These are phyloP conservation scores for Rugonectria rugulosa DNA, from an alignment of 2,329 filamentous ascomycete species.

Conservation along the genomic window DNA sequence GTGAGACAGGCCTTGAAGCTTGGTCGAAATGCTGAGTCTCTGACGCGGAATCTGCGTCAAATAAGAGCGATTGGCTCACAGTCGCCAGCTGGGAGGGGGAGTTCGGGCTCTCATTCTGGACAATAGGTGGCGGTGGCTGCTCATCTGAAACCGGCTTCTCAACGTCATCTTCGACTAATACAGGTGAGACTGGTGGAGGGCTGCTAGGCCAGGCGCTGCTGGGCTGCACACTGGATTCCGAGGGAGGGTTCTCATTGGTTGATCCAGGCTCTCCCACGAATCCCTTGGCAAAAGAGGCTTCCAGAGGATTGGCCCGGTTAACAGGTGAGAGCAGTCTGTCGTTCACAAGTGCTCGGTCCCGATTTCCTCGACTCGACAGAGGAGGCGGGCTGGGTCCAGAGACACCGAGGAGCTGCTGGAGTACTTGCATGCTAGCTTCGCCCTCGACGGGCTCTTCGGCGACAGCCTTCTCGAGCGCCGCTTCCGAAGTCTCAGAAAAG, in stretches of 20 bases:
- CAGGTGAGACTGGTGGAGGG: too few relatives aligned
- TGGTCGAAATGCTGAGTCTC: background rate
- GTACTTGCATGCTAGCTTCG: background rate
- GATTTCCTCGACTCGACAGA: background rate
- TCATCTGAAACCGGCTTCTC: background rate
- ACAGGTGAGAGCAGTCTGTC: background rate
- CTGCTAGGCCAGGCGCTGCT: too few relatives aligned
- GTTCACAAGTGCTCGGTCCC: background rate
- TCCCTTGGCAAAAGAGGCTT: background rate
- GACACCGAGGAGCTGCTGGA: background rate
- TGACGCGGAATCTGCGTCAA: background rate
- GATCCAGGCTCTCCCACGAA: background rate
- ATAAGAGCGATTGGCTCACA: background rate
- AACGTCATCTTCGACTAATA: background rate
- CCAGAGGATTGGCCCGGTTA: background rate
- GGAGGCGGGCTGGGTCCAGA: background rate
- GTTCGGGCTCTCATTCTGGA: background rate
- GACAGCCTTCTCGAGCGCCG: background rate
- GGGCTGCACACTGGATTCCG: too few relatives aligned
- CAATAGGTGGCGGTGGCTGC: background rate
- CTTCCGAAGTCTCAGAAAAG: conserved; percentile 7
- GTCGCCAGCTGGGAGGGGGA: background rate
- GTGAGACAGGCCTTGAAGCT: background rate
- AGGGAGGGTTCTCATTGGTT: background rate
- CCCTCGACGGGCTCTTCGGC: background rate